Conservation (phyloP, 805 yeast species). For the Debaryomyces tyrocola region DNA sequence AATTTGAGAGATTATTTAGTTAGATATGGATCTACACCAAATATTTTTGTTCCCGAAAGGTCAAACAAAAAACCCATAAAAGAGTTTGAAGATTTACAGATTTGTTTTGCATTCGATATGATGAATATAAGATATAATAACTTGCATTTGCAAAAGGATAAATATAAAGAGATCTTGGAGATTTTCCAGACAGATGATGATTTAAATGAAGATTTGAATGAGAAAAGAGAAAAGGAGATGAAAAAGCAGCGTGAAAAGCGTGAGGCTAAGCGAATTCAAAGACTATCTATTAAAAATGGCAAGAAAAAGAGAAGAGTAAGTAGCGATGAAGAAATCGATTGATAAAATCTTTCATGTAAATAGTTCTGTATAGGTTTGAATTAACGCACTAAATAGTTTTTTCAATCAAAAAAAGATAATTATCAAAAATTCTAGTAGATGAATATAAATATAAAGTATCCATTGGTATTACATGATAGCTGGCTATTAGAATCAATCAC, state of each 20-base stretch:
- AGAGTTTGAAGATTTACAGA: constrained; percentile 30
- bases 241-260: constrained; percentile 30
- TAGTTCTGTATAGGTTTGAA: background rate
- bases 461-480: constrained; percentile 21
- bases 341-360: background rate
- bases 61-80: constrained; percentile 6
- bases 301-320: constrained; percentile 20
- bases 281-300: constrained; percentile 20
- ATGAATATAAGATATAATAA: constrained; percentile 32
- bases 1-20: constrained; percentile 30
- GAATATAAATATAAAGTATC: constrained; percentile 9
- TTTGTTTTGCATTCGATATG: constrained; percentile 42
- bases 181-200: constrained; percentile 26
- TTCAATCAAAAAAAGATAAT: no score
- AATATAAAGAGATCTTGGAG: constrained; percentile 24
- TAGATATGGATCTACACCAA: constrained; percentile 19
- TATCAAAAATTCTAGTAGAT: background rate
- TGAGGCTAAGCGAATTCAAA: constrained; percentile 33
- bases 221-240: constrained; percentile 21
- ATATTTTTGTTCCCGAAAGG: constrained; percentile 19
- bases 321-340: constrained; percentile 12
- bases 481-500: constrained; percentile 22
- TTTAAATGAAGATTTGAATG: constrained; percentile 9
- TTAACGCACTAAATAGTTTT: background rate
- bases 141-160: constrained; percentile 25